These are phyloP conservation scores for Microthyrium microscopicum DNA, from an alignment of 2,329 filamentous ascomycete species.

Conservation along the genomic window DNA sequence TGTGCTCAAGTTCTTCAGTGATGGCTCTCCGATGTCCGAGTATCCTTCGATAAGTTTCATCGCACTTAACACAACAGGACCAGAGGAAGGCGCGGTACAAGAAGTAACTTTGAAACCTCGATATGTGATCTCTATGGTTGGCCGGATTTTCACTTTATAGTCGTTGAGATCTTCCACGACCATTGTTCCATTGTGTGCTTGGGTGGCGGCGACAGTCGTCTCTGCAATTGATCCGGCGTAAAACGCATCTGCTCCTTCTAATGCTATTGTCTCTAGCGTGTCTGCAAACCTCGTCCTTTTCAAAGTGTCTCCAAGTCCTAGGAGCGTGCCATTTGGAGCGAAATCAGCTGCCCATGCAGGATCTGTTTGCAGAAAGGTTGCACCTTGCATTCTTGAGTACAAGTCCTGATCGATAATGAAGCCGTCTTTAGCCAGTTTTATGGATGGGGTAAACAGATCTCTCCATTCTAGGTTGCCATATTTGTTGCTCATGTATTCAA, in stretches of 20 bases:
- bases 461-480: conserved; percentile 44
- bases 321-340: conserved; percentile 59
- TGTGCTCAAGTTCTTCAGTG: conserved; percentile 48
- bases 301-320: conserved; percentile 60
- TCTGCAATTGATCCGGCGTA: conserved; percentile 59
- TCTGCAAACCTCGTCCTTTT: conserved; percentile 66
- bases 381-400: conserved; percentile 24
- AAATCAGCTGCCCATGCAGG: conserved; percentile 77
- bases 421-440: conserved; percentile 55
- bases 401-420: conserved; percentile 61
- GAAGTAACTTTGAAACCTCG: conserved; percentile 54
- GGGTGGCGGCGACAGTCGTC: conserved; percentile 53
- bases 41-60: conserved; percentile 78
- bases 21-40: conserved; percentile 39
- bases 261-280: conserved; percentile 62
- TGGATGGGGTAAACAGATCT: conserved; percentile 55
- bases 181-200: conserved; percentile 61
- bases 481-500: conserved; percentile 60
- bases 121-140: conserved; percentile 37
- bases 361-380: conserved; percentile 53
- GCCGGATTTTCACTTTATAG: conserved; percentile 53
- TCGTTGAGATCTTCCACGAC: conserved; percentile 59
- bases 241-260: conserved; percentile 55
- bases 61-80: conserved; percentile 55
- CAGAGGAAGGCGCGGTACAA: conserved; percentile 61